Evolutionary conservation across 148 eudicot species (phyloP), one percentile per base, ranked within the genome.

Genomic region (Heliamphora exappendiculata): DNA sequence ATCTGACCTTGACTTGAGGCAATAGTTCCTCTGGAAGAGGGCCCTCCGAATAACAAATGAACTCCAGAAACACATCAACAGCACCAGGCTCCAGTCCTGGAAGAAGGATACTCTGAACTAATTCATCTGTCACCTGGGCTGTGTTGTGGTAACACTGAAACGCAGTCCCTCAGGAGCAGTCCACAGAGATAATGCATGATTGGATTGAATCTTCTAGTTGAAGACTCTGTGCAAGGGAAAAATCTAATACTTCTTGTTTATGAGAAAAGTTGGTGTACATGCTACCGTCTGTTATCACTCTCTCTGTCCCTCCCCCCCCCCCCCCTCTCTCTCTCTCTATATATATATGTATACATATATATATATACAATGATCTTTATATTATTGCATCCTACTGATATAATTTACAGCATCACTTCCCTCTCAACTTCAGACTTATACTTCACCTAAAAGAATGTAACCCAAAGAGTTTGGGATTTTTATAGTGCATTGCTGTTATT

Each of bases 1-100:
- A 59, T 77, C 41, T 28, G 60, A 94, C 98, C 98, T 92, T 91
- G 75, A 91, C 96, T 87, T 82, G 94, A 76, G 98, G 98, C 69
- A 95, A 82, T 72, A 95, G 84, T 64, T 95, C 96, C 84, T 92
- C 98, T 0, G 98, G 98, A 77, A 95, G 97, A 69, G 98, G 97
- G 34, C 98, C 98, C 1, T 82, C 94, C 1, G 98, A 95, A 79
- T 95, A 95, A 77, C 98, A 95, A 72, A 95, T 92, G 80, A 95
- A 95, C 88, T 95, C 98, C 28, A 95, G 94, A 85, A 95, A 95
- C 45, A 95, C 98, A 67, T 92, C 98, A 3, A 79, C 96, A 76
- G 98, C 98, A 79, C 98, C 98, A 70, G 97, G 97, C 58, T 92
- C 84, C 62, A 95, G 96, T 59, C 98, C 98, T 12, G 98, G 98